Evolutionary conservation across 495 filamentous ascomycete genomes (phyloP), one percentile per base, ranked within the genome.

Genomic region (Penicillium paradoxum): DNA sequence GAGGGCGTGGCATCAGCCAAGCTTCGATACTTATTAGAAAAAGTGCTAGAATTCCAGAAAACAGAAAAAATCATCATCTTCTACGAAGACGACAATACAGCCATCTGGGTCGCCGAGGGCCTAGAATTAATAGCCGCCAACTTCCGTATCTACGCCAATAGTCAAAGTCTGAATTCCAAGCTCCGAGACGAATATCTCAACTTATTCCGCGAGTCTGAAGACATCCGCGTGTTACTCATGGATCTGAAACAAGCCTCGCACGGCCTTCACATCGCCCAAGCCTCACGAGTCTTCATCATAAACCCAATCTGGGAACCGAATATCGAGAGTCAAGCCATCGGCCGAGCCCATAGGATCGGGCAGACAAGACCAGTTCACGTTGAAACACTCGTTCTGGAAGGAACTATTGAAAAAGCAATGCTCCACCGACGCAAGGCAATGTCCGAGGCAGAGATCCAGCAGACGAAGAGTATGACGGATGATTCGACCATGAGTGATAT

Each of bases 31-130:
- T 76, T 97, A 2, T 68, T 96, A 8, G 84, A 90, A 49, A 73
- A 78, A 47, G 81, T 97, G 11, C 59, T 82, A 3, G 70, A 80
- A 42, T 73, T 89, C 44, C 80, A 95, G 38, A 63, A 75, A 6
- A 62, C 76, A 1, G 90, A 95, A 52, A 95, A 97, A 62, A 96
- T 92, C 24, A 79, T 97, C 37, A 79, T 97, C 19, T 97, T 97
- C 64, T 96, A 95, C 69, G 91, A 96, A 49, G 85, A 85, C 47
- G 84, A 90, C 45, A 91, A 93, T 60, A 77, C 87, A 4, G 90
- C 91, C 0, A 90, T 77, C 55, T 91, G 90, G 69, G 80, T 96
- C 36, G 86, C 89, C 11, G 85, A 91, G 60, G 83, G 86, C 14
- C 77, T 97, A 0, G 91, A 97, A 46, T 74, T 89, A 18, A 68